Conservation (phyloP, 257 asterid genomes). For the Gentiana macrophylla region DNA sequence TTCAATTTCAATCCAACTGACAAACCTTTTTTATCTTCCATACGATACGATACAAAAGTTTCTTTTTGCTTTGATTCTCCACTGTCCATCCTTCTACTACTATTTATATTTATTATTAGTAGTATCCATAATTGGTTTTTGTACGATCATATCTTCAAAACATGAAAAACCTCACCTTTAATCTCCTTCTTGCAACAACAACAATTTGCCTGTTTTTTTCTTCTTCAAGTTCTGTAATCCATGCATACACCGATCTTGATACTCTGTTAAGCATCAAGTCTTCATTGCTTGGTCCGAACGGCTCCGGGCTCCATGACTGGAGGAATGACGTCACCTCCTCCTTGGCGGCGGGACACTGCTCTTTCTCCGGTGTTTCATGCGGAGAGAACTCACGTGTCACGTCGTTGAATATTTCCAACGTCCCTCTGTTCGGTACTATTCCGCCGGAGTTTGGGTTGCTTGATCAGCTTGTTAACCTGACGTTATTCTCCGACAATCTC, state of each 20-base stretch:
- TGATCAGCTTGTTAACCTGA: constrained; percentile 44
- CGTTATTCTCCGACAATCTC: constrained; percentile 38
- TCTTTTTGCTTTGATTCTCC: constrained; percentile 9
- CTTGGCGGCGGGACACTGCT: constrained; percentile 37
- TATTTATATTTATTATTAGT: not conserved
- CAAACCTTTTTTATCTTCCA: not conserved
- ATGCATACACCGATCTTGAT: constrained; percentile 53
- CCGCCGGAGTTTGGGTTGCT: constrained; percentile 67
- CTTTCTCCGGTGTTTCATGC: constrained; percentile 71
- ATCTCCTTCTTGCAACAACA: not conserved
- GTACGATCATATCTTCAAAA: constrained; percentile 2
- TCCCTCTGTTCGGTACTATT: constrained; percentile 44
- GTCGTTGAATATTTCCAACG: constrained; percentile 35
- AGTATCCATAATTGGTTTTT: not conserved
- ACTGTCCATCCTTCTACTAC: not conserved
- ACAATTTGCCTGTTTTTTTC: not conserved
- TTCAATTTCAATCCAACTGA: not conserved
- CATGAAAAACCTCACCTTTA: not conserved
- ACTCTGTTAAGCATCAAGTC: constrained; percentile 44
- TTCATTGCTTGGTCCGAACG: constrained; percentile 37
- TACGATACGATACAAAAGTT: not conserved
- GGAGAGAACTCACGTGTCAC: constrained; percentile 35
- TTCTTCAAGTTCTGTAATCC: constrained; percentile 4
- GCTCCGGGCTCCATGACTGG: constrained; percentile 69
- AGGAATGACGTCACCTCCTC: constrained; percentile 10